These are phyloP conservation scores for Syzygium aromaticum DNA, from an alignment of 345 rosid species.

Conservation along the genomic window DNA sequence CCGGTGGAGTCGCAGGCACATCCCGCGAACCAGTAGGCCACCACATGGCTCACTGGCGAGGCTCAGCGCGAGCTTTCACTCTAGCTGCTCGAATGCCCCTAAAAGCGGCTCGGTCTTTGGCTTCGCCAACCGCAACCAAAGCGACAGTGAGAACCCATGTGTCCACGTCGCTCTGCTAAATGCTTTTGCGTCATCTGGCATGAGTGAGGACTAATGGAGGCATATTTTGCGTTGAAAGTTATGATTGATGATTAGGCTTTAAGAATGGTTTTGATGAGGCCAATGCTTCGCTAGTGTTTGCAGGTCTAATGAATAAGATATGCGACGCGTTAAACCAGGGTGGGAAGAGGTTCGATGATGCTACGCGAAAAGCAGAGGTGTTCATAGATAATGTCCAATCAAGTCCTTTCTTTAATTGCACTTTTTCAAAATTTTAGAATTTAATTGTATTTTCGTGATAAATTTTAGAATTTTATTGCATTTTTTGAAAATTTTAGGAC, in stretches of 20 bases:
- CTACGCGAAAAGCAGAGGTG: too few species aligned
- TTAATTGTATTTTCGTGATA: too few species aligned
- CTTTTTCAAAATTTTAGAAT: too few species aligned
- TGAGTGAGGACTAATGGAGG: background rate
- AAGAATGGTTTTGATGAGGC: background rate
- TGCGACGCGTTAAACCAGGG: background rate
- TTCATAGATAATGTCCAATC: too few species aligned
- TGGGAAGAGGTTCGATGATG: too few species aligned
- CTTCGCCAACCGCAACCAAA: background rate
- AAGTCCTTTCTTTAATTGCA: too few species aligned
- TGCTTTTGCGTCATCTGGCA: background rate
- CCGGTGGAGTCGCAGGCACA: background rate
- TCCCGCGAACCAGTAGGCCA: background rate
- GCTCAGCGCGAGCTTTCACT: background rate
- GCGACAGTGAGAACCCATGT: background rate
- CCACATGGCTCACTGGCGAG: background rate
- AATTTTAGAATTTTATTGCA: too few species aligned
- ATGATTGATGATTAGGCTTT: background rate
- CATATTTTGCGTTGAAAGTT: background rate
- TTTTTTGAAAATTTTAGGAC: background rate
- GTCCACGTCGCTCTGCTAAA: background rate
- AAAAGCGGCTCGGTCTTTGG: background rate
- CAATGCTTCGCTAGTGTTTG: background rate
- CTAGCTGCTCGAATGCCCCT: background rate
- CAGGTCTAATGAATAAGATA: conserved; percentile 3